Evolutionary conservation across 2,329 filamentous ascomycete species (phyloP).

Genomic region (Clonostachys byssicola): DNA sequence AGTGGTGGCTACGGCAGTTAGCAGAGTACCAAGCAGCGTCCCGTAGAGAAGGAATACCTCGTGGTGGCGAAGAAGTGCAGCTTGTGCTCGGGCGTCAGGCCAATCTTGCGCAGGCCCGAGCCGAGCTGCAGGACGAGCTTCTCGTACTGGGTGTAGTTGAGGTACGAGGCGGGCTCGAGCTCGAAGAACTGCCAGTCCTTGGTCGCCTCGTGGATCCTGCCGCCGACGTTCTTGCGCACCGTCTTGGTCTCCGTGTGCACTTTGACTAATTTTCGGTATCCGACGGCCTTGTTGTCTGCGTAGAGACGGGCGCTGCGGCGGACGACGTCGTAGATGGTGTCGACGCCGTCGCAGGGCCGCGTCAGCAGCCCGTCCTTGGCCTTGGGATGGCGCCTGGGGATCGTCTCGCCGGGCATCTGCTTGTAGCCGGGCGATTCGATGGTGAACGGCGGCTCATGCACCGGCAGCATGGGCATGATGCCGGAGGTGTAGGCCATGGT

Average conservation of each 20-base stretch:
- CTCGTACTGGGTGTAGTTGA: constrained; percentile 78
- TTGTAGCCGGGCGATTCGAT: constrained; percentile 66
- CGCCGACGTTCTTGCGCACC: constrained; percentile 83
- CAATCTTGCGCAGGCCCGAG: constrained; percentile 69
- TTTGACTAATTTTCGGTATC: constrained; percentile 68
- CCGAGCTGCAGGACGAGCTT: constrained; percentile 65
- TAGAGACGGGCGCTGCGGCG: constrained; percentile 61
- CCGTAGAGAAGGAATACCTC: constrained; percentile 40
- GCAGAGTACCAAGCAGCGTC: neutral
- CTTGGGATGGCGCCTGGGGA: constrained; percentile 70
- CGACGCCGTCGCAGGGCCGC: constrained; percentile 63
- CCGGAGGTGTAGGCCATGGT: constrained; percentile 29
- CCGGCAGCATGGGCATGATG: constrained; percentile 49
- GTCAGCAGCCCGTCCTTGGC: constrained; percentile 67
- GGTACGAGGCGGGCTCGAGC: constrained; percentile 71
- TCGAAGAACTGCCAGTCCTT: constrained; percentile 93
- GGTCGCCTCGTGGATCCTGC: constrained; percentile 72
- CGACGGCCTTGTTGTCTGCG: constrained; percentile 61
- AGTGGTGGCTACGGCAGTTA: constrained; percentile 56
- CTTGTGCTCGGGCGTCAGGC: constrained; percentile 61
- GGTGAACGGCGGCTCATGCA: constrained; percentile 70
- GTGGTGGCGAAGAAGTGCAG: constrained; percentile 85
- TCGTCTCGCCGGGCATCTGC: constrained; percentile 75
- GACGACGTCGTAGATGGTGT: constrained; percentile 77
- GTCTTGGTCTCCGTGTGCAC: constrained; percentile 83